phyloP scores from a whole-genome alignment of 1,284 basidiomycete species.

The Pseudozyma hubeiensis region DNA sequence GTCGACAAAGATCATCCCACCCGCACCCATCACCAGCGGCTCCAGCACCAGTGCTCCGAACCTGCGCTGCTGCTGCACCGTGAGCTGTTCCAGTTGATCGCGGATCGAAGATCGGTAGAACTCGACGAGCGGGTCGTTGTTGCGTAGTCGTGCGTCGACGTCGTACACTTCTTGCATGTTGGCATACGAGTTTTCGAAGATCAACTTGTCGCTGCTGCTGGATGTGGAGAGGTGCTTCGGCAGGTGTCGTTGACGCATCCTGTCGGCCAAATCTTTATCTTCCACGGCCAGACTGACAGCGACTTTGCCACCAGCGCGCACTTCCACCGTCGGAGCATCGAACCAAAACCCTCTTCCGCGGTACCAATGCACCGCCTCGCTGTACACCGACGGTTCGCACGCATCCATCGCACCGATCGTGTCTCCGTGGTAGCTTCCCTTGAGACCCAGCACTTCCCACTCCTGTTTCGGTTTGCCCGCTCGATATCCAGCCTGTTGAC shows the following conservation, averaged over 20 bases:
- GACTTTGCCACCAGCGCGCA: conserved; percentile 71
- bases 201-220: not conserved
- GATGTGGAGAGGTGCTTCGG: not conserved
- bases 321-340: conserved; percentile 80
- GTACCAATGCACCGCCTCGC: conserved; percentile 89
- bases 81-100: conserved; percentile 73
- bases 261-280: conserved; percentile 9
- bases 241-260: conserved; percentile 20
- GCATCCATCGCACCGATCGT: conserved; percentile 99
- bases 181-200: conserved; percentile 47
- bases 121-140: conserved; percentile 73
- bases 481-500: conserved; percentile 45
- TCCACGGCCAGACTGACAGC: conserved; percentile 13
- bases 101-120: conserved; percentile 78
- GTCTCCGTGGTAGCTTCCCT: conserved; percentile 96
- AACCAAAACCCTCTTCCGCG: conserved; percentile 92
- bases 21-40: conserved; percentile 92
- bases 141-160: conserved; percentile 75
- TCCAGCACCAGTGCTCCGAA: conserved; percentile 85
- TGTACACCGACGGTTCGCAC: conserved; percentile 86
- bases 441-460: conserved; percentile 85
- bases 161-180: conserved; percentile 80
- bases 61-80: conserved; percentile 63
- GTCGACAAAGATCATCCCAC: conserved; percentile 97
- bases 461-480: conserved; percentile 65